Evolutionary conservation across 495 filamentous ascomycete species (phyloP).

Genomic region (Xylaria cubensis): DNA sequence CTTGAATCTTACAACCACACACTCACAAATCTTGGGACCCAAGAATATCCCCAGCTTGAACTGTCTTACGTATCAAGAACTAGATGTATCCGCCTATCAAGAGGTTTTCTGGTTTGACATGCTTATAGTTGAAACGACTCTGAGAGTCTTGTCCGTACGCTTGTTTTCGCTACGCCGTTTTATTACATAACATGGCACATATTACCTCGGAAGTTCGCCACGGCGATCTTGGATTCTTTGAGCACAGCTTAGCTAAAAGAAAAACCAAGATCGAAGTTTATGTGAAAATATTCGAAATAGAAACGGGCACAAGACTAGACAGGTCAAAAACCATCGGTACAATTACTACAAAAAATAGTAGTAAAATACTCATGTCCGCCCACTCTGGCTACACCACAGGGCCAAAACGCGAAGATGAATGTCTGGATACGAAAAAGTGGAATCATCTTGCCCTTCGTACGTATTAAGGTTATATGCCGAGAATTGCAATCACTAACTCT

Average conservation of each 20-base stretch:
- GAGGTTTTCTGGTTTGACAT: not conserved
- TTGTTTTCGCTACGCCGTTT: not conserved
- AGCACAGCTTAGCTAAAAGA: not conserved
- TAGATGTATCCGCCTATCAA: not conserved
- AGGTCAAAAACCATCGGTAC: slow-evolving; percentile 37
- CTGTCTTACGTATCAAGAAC: not conserved
- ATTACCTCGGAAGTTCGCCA: not conserved
- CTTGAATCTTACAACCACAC: not conserved
- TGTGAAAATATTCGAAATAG: slow-evolving; percentile 28
- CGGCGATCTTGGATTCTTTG: not conserved
- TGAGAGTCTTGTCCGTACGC: not conserved
- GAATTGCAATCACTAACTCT: not conserved
- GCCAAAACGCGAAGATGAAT: slow-evolving; percentile 16
- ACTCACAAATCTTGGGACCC: not conserved
- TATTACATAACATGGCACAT: not conserved
- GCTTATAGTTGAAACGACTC: not conserved
- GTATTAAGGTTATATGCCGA: not conserved
- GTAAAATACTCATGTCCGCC: slow-evolving; percentile 28
- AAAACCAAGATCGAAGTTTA: slow-evolving; percentile 32
- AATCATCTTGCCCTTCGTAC: slow-evolving; percentile 28
- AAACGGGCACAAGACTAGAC: slow-evolving; percentile 29
- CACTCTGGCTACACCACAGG: slow-evolving; percentile 30
- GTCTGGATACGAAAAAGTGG: slow-evolving; percentile 33
- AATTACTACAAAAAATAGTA: slow-evolving; percentile 27
- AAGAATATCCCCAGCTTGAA: not conserved